Evolutionary conservation across 441 rosid species (phyloP).

Genomic region (Corymbia calophylla): DNA sequence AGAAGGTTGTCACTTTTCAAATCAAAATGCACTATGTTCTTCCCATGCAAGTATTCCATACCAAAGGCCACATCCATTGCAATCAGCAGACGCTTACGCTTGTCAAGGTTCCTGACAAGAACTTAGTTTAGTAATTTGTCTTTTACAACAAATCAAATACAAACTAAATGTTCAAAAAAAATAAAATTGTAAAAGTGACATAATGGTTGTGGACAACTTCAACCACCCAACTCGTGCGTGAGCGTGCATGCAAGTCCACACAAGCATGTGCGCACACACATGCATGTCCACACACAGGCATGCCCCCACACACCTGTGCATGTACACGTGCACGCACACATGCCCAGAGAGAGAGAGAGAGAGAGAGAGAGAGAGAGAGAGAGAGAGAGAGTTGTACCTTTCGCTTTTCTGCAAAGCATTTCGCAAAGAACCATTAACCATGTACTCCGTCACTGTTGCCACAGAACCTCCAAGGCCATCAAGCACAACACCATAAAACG

Average conservation of each 20-base stretch:
- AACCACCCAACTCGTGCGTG: background rate
- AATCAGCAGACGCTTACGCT: slow-evolving; percentile 48
- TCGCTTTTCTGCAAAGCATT: slow-evolving; percentile 57
- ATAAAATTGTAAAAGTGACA: background rate
- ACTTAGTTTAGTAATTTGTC: background rate
- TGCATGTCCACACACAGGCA: background rate
- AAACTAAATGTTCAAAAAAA: background rate
- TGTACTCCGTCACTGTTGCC: slow-evolving; percentile 66
- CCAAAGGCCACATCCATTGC: slow-evolving; percentile 80
- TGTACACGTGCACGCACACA: background rate
- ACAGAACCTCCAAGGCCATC: slow-evolving; percentile 67
- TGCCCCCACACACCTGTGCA: background rate
- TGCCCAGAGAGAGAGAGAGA: background rate
- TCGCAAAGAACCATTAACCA: slow-evolving; percentile 75
- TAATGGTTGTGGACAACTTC: background rate
- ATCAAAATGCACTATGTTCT: slow-evolving; percentile 69
- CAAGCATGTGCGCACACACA: background rate
- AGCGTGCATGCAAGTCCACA: background rate
- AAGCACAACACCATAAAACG: slow-evolving; percentile 63
- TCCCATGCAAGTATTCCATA: slow-evolving; percentile 72
- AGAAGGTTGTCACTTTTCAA: slow-evolving; percentile 75
- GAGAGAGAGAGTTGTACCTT: slow-evolving; percentile 22
- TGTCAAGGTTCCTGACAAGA: slow-evolving; percentile 43
- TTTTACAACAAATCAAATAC: background rate
- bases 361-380: background rate